Percentiles rank a stretch among this genome's conserved stretches.
Conservation (phyloP, 2,329 filamentous ascomycete genomes). For the Penicillium sp. region DNA sequence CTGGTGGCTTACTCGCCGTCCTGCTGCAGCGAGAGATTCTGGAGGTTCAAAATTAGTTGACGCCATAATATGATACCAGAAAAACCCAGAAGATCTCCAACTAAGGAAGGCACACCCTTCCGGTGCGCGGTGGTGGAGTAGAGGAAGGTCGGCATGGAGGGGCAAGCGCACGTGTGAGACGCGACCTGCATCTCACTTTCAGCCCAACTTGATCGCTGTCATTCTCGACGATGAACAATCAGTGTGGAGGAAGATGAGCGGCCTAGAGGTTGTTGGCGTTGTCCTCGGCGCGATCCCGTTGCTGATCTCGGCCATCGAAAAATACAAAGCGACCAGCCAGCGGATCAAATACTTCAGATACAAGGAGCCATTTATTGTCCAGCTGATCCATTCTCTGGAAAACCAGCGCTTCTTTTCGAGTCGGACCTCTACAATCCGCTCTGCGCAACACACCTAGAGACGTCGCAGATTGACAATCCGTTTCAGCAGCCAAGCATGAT, state of each 20-base stretch:
- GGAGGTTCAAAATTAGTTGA: no score
- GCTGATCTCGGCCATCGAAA: not conserved
- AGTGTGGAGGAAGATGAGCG: not conserved
- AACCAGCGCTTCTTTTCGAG: not conserved
- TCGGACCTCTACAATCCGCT: not conserved
- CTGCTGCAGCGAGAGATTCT: no score
- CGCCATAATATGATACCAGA: no score
- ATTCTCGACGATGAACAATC: no score
- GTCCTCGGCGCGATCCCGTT: not conserved
- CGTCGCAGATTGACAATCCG: not conserved
- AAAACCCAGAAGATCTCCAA: no score
- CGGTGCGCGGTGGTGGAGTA: no score
- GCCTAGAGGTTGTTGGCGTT: not conserved
- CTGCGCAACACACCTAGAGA: not conserved
- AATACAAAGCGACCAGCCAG: not conserved
- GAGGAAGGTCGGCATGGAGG: no score
- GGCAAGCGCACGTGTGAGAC: no score
- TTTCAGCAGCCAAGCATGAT: no score
- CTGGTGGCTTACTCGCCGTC: not conserved
- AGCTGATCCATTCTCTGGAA: slow-evolving; percentile 1
- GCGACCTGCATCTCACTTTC: no score
- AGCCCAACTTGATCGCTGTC: no score
- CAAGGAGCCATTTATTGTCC: not conserved
- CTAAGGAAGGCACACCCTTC: no score
- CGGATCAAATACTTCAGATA: not conserved